Evolutionary conservation across 208 protist species (phyloP).

Genomic region (Trichomonas tenax): DNA sequence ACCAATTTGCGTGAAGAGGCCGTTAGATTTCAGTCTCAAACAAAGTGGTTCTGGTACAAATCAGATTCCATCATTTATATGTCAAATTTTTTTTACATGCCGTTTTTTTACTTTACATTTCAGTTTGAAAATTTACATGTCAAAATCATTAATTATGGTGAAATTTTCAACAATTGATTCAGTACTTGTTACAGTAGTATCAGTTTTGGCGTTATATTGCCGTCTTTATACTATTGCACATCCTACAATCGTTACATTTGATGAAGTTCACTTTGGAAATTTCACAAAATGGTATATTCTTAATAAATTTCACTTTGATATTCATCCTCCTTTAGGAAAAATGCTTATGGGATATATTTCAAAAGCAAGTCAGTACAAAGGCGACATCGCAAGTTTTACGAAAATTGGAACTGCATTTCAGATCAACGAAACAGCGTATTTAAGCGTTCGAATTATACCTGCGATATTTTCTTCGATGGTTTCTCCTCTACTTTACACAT

Average conservation of each 20-base stretch:
- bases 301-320: not conserved
- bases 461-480: not conserved
- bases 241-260: not conserved
- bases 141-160: not conserved
- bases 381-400: not conserved
- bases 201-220: not conserved
- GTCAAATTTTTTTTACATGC: too few species aligned
- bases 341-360: not conserved
- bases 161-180: not conserved
- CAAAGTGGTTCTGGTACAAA: too few species aligned
- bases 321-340: not conserved
- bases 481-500: not conserved
- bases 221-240: not conserved
- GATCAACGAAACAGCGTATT: not conserved
- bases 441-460: not conserved
- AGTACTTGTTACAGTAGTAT: not conserved
- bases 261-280: constrained; percentile 21
- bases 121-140: too few species aligned
- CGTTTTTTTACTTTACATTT: too few species aligned
- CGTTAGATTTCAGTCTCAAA: too few species aligned
- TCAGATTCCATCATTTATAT: too few species aligned
- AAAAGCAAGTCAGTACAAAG: not conserved
- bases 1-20: too few species aligned
- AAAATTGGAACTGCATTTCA: not conserved
- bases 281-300: not conserved